Evolutionary conservation across 2,329 filamentous ascomycete species (phyloP).

Genomic region (Blastomyces parvus): DNA sequence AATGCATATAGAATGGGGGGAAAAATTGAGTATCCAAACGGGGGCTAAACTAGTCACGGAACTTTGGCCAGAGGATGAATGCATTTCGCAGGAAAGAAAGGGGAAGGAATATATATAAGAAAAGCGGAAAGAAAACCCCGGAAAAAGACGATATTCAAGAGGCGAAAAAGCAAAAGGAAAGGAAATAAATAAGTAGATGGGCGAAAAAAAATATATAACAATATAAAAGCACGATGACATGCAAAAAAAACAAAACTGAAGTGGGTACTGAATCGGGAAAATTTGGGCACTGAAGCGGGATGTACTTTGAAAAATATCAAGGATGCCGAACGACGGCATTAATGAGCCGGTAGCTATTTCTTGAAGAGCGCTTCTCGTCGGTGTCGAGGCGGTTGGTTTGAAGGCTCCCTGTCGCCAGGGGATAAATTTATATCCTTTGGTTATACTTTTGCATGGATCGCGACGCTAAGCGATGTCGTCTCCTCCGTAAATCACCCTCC

Average conservation of each 20-base stretch:
- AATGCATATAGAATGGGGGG: neutral
- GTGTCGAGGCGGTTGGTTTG: neutral
- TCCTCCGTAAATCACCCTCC: neutral
- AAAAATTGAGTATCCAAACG: neutral
- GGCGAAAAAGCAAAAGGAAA: neutral
- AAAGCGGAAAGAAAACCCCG: neutral
- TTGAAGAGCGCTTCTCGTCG: neutral
- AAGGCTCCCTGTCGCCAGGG: neutral
- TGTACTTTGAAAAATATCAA: neutral
- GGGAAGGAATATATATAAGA: neutral
- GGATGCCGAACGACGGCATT: too few relatives aligned
- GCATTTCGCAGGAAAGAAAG: neutral
- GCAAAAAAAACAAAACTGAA: neutral
- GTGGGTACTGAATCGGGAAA: neutral
- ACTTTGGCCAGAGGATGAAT: neutral
- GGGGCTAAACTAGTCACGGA: neutral
- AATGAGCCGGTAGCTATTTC: too few relatives aligned
- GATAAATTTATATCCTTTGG: too few relatives aligned
- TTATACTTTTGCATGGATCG: neutral
- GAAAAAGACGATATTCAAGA: neutral
- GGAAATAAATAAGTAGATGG: neutral
- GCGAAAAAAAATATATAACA: neutral
- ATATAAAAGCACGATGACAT: neutral
- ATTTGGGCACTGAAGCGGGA: neutral
- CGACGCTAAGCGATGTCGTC: neutral